Base-by-base conservation (phyloP, 768 basidiomycete genomes). In the Suillus hirtellus region DNA sequence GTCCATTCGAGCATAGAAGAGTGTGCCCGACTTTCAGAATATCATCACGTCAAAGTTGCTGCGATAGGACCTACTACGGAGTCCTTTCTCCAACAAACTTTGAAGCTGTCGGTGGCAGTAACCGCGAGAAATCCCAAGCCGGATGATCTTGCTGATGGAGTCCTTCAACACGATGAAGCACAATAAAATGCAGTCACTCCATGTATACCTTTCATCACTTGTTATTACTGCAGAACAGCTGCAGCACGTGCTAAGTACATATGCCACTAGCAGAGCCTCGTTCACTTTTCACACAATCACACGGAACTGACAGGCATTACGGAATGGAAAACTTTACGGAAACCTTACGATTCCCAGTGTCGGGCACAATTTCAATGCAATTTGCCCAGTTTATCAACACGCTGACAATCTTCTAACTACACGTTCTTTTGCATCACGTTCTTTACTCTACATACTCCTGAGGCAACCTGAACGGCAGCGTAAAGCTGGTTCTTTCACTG, bases 51-150 rank as follows among this genome's bases (percentile, higher is more conserved):
- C 60, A 78, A 69, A 34, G 68, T 89, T 7, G 89, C 88, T 9
- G 82, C 85, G 1, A 92, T 93, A 61, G 91, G 91, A 0, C 84
- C 86, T 0, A 90, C 89, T 24, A 92, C 89, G 1, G 72, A 81
- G 3, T 67, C 77, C 2, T 88, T 80, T 68, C 72, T 92, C 27
- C 74, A 65, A 1, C 78, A 85, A 21, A 74, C 76, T 37, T 70
- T 87, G 8, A 63, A 71, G 12, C 63, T 89, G 34, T 67, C 59
- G 3, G 89, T 92, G 1, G 81, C 86, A 61, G 87, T 80, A 4
- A 79, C 84, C 14, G 74, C 91, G 1, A 63, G 74, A 15, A 86
- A 81, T 60, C 89, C 91, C 0, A 83, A 77, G 2, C 81, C 89
- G 1, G 82, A 85, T 3, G 78, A 80, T 5, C 76, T 92, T 6